phyloP scores from a whole-genome alignment of 306 rosid genomes.

The Lathyrus aphaca region DNA sequence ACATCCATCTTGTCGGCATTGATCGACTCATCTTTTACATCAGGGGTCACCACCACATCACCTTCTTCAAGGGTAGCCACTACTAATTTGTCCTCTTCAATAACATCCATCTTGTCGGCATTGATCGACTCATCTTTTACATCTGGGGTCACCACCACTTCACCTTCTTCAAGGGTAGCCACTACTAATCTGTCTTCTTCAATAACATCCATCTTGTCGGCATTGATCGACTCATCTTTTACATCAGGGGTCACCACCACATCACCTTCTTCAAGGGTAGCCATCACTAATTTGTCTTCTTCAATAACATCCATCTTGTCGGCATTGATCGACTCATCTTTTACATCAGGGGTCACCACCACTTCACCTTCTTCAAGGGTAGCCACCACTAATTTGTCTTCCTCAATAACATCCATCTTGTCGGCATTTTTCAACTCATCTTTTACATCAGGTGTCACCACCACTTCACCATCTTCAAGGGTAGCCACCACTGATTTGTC shows the following conservation, averaged over 20 bases:
- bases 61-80: too few species aligned
- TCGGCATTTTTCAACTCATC: constrained; percentile 26
- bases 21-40: constrained; percentile 17
- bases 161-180: too few species aligned
- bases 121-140: constrained; percentile 30
- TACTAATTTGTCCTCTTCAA: constrained; percentile 29
- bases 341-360: constrained; percentile 27
- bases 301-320: constrained; percentile 41
- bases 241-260: constrained; percentile 25
- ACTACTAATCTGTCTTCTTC: constrained; percentile 50
- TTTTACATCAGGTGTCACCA: constrained; percentile 28
- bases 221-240: constrained; percentile 30
- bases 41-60: too few species aligned
- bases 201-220: constrained; percentile 31
- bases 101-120: constrained; percentile 25
- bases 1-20: constrained; percentile 28
- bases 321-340: constrained; percentile 26
- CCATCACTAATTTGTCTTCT: constrained; percentile 47
- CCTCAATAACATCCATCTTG: constrained; percentile 41
- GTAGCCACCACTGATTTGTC: constrained; percentile 38
- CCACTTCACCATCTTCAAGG: constrained; percentile 52
- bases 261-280: too few species aligned
- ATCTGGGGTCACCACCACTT: constrained; percentile 31
- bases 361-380: constrained; percentile 47
- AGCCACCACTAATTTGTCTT: background rate